phyloP scores from a whole-genome alignment of 208 protist genomes.

The Borovskyia barvae region DNA sequence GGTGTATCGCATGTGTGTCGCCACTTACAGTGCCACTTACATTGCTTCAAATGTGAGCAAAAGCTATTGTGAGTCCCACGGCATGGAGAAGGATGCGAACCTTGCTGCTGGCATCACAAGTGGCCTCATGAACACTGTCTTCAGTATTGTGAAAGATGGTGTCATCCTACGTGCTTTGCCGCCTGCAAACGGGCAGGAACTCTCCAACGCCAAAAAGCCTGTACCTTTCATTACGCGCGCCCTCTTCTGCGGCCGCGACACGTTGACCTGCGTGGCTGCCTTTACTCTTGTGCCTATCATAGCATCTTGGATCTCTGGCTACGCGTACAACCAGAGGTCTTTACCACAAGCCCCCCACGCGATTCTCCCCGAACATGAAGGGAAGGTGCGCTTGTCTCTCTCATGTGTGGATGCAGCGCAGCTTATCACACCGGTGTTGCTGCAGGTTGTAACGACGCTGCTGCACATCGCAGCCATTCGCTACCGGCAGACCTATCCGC shows the following conservation, averaged over 20 bases:
- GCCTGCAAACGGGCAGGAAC: constrained; percentile 35
- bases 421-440: constrained; percentile 64
- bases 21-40: constrained; percentile 75
- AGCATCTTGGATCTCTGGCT: constrained; percentile 53
- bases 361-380: constrained; percentile 49
- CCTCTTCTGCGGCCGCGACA: constrained; percentile 77
- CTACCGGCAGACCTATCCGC: constrained; percentile 84
- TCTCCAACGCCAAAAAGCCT: constrained; percentile 45
- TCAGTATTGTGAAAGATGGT: constrained; percentile 84
- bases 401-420: constrained; percentile 67
- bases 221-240: constrained; percentile 78
- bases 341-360: constrained; percentile 28
- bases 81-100: constrained; percentile 50
- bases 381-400: constrained; percentile 55
- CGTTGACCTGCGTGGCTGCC: constrained; percentile 72
- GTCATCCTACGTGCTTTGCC: constrained; percentile 73
- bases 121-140: constrained; percentile 72
- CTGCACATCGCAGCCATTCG: constrained; percentile 87
- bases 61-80: constrained; percentile 78
- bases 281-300: constrained; percentile 84
- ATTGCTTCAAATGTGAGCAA: constrained; percentile 74
- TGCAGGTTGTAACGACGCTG: constrained; percentile 82
- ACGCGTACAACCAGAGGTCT: constrained; percentile 59
- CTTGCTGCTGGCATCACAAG: constrained; percentile 62
- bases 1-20: constrained; percentile 66